Evolutionary conservation across 1,284 basidiomycete species (phyloP), one percentile per base, ranked within the genome.

Genomic region (Malassezia furfur): DNA sequence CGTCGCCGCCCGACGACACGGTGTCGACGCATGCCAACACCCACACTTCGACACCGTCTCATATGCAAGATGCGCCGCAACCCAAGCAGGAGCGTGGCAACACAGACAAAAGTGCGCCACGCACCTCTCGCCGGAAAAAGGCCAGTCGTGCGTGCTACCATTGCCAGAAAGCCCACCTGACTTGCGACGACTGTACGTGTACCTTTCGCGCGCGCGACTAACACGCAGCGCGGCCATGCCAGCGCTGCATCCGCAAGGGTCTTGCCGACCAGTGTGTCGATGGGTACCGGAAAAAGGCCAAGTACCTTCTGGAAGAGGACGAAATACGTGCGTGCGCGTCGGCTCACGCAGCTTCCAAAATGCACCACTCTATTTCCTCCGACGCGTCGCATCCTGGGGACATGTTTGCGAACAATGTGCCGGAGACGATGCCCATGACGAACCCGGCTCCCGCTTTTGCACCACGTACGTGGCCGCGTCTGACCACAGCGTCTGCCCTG

Each of bases 221-320:
- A 53, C 47, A 25, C n/a, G 17, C 35, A 48, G 56, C 64, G n/a
- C 85, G 93, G 53, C 93, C 93, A 25, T 98, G 93, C 78, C 85
- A 87, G 65, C 83, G 93, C 45, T 98, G 93, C 74, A 81, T 90
- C 50, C 96, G 93, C 77, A 91, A 93, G 62, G 90, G 90, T 15
- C 85, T 93, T 67, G 85, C 84, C 6, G 83, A 84, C 56, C 85
- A 84, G 58, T 98, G 93, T 73, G 85, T 85, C 36, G 93, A 98
- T 72, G 93, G 93, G 0, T 86, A 88, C 63, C 82, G 93, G 64
- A 98, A 98, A 79, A 96, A 96, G 78, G 93, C 93, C 22, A 98
- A 98, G 75, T 98, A 96, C 76, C 81, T 74, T 43, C 61, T 74
- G 10, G 71, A 71, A 34, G 72, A 74, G 32, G 69, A 72, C 30